Base-by-base conservation (phyloP, 129 eudicot species). In the Pseudognaphalium luteoalbum region DNA sequence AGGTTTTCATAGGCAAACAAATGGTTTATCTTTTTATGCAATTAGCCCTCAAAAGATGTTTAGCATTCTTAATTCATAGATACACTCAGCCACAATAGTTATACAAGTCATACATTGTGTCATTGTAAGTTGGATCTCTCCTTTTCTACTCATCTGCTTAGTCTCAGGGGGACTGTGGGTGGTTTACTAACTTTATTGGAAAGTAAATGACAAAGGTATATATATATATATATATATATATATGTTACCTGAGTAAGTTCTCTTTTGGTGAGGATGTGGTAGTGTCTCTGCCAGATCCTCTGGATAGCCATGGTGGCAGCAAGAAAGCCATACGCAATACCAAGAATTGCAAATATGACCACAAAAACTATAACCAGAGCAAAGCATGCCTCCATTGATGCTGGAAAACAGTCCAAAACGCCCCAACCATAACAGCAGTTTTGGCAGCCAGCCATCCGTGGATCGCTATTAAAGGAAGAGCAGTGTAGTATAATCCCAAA, bases 391-490 rank as follows among this genome's bases (percentile, higher is more conserved):
- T 92, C 97, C 89, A 87, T 70, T 21, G 97, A 89, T 42, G 89
- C 96, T 12, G 97, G 96, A 32, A 92, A 92, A 68, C 92, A 89
- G 77, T 92, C 97, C 85, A 89, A 80, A 4, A 89, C 77, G 1
- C 95, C 97, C 92, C 95, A 88, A 11, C 97, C 97, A n/a, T 88
- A 91, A 77, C 92, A 91, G 73, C 97, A 92, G 85, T 89, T 87
- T 50, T 89, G 96, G 86, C 97, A 92, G 57, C 97, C 96, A 71
- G 89, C 96, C 84, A 89, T 79, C 6, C 88, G 77, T 15, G 90
- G 96, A 66, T 89, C 92, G 33, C 67, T 89, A 42, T 84, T 82
- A 3, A 85, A 69, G 73, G 96, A 73, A 62, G 92, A 83, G 64
- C 92, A 92, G 66, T 92, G 97, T 34, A 92, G 75, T 81, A 92